These are phyloP conservation scores for Phialophora tarda DNA, from an alignment of 2,329 filamentous ascomycete species.

Conservation along the genomic window DNA sequence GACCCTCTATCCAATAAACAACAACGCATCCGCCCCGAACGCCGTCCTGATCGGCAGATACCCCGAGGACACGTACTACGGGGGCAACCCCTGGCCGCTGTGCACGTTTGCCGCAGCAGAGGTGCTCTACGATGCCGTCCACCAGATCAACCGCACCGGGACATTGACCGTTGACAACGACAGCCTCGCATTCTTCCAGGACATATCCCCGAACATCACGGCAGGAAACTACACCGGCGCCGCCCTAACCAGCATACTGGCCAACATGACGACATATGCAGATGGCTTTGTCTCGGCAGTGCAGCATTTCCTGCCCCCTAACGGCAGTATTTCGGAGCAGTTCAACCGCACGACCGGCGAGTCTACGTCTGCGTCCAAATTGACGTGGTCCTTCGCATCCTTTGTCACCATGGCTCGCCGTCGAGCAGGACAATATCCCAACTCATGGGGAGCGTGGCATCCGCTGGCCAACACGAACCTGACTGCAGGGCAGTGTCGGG, in stretches of 20 bases:
- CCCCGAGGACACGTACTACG: constrained; percentile 74
- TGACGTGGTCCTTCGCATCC: constrained; percentile 55
- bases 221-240: constrained; percentile 68
- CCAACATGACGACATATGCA: constrained; percentile 66
- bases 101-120: constrained; percentile 77
- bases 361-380: constrained; percentile 48
- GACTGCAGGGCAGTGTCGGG: constrained; percentile 28
- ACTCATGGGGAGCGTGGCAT: constrained; percentile 38
- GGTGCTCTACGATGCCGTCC: constrained; percentile 75
- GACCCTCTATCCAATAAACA: constrained; percentile 71
- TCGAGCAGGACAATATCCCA: constrained; percentile 34
- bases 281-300: constrained; percentile 58
- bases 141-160: constrained; percentile 70
- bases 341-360: constrained; percentile 46
- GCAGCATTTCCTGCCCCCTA: constrained; percentile 56
- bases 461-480: constrained; percentile 27
- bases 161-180: constrained; percentile 68
- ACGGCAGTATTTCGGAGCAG: constrained; percentile 60
- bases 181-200: constrained; percentile 74
- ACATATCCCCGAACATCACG: constrained; percentile 63
- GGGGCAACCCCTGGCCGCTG: constrained; percentile 81
- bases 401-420: constrained; percentile 45
- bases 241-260: constrained; percentile 54
- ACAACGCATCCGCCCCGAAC: constrained; percentile 62
- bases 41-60: constrained; percentile 71